phyloP scores from a whole-genome alignment of 148 eudicot species.

The Pharnaceum exiguum region DNA sequence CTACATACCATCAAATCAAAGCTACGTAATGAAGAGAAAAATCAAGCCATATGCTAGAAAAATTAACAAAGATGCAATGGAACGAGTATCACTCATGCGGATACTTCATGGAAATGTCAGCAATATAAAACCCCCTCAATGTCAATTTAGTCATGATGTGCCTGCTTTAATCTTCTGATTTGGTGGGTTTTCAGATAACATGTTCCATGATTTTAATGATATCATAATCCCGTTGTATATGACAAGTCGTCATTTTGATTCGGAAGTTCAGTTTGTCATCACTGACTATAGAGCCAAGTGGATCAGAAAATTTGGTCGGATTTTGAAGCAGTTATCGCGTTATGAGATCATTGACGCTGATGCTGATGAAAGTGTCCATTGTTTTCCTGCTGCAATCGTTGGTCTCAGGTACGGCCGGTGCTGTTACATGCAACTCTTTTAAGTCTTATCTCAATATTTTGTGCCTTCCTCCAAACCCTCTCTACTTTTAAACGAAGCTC shows the following conservation, averaged over 20 bases:
- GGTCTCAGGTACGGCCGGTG: constrained; percentile 76
- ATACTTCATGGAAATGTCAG: too few species aligned
- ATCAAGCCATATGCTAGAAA: too few species aligned
- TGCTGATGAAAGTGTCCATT: constrained; percentile 57
- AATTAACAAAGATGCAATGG: too few species aligned
- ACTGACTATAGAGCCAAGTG: constrained; percentile 31
- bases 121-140: too few species aligned
- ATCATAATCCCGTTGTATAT: constrained; percentile 2
- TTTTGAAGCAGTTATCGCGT: constrained; percentile 64
- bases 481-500: too few species aligned
- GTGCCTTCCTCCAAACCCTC: too few species aligned
- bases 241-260: not conserved
- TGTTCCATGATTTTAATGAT: constrained; percentile 1
- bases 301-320: constrained; percentile 68
- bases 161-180: constrained; percentile 5
- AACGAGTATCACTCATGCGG: too few species aligned
- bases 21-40: too few species aligned
- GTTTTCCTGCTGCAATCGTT: constrained; percentile 80
- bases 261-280: not conserved
- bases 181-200: constrained; percentile 2
- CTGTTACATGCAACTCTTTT: constrained; percentile 65
- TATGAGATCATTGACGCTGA: constrained; percentile 52
- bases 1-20: too few species aligned
- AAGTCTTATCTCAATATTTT: constrained; percentile 57
- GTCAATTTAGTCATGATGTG: not conserved